phyloP scores from a whole-genome alignment of 2,329 filamentous ascomycete species.

The Sporothrix luriei region DNA sequence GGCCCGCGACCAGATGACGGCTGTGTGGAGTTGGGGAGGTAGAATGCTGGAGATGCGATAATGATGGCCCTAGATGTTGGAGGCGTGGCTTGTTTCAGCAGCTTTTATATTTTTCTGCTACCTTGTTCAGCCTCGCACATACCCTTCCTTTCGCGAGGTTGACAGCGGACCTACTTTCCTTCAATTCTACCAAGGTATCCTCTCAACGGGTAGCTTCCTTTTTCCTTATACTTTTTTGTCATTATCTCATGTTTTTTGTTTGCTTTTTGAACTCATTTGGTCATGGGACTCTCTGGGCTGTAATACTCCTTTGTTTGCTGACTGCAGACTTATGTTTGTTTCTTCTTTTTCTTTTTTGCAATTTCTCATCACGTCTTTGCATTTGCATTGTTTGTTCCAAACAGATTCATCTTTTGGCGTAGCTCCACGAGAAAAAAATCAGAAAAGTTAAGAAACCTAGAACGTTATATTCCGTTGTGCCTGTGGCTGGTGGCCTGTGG shows the following conservation, averaged over 20 bases:
- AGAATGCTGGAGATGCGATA: neutral
- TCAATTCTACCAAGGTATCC: neutral
- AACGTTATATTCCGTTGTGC: neutral
- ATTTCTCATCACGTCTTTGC: neutral
- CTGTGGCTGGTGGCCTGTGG: neutral
- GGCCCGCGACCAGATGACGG: neutral
- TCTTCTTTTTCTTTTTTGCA: neutral
- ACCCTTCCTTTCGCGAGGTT: slow-evolving; percentile 1
- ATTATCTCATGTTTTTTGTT: neutral
- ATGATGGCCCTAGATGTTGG: slow-evolving; percentile 13
- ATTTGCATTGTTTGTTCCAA: neutral
- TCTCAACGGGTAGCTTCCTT: slow-evolving; percentile 1
- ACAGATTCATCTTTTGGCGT: neutral
- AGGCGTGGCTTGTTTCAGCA: slow-evolving; percentile 3
- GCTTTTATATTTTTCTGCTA: neutral
- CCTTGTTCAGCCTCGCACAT: slow-evolving; percentile 14
- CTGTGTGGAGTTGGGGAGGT: neutral
- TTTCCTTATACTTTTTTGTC: slow-evolving; percentile 4
- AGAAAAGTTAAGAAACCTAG: neutral
- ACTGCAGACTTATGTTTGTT: neutral
- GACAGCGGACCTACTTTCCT: slow-evolving; percentile 5
- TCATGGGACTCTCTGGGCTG: slow-evolving; percentile 8
- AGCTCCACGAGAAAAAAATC: slow-evolving; percentile 7
- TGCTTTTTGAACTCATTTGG: slow-evolving; percentile 13
- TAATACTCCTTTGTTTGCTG: slow-evolving; percentile 16